phyloP scores from a whole-genome alignment of 768 basidiomycete genomes.

The Tephrocybe sp. region DNA sequence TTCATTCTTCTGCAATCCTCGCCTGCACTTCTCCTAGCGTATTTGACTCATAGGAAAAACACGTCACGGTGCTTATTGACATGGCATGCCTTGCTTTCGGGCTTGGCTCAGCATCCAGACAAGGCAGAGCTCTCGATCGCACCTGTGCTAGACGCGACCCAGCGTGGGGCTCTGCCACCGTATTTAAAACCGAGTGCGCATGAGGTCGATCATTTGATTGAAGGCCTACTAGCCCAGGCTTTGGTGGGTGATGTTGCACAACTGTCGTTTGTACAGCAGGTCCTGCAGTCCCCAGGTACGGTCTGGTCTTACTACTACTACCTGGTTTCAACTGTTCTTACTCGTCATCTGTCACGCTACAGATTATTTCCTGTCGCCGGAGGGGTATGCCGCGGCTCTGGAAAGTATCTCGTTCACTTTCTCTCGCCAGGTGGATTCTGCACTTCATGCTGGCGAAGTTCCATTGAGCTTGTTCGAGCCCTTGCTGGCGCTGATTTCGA shows the following conservation, averaged over 20 bases:
- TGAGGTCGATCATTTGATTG: conserved; percentile 45
- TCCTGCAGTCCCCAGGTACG: conserved; percentile 41
- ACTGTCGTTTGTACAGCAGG: conserved; percentile 30
- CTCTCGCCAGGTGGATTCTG: conserved; percentile 28
- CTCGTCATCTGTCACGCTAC: too few relatives aligned
- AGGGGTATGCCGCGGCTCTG: conserved; percentile 31
- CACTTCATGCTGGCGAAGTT: conserved; percentile 26
- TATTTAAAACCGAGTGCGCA: conserved; percentile 41
- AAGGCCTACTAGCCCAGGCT: conserved; percentile 34
- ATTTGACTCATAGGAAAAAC: conserved; percentile 43
- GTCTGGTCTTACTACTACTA: not conserved
- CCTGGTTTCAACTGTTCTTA: too few relatives aligned
- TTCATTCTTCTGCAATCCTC: conserved; percentile 36
- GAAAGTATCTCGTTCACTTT: conserved; percentile 33
- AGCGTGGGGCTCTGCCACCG: conserved; percentile 35
- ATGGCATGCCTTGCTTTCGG: conserved; percentile 49
- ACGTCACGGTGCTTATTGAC: conserved; percentile 28
- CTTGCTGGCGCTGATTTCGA: conserved; percentile 31
- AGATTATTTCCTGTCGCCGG: conserved; percentile 34
- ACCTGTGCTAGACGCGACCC: conserved; percentile 39
- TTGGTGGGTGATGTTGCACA: conserved; percentile 27
- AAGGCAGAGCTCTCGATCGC: conserved; percentile 27
- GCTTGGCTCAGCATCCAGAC: conserved; percentile 33
- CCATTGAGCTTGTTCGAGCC: conserved; percentile 21
- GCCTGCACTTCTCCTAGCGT: conserved; percentile 46